Evolutionary conservation across 2,329 filamentous ascomycete genomes (phyloP), one percentile per base, ranked within the genome.

Genomic region (Karstenula rhodostoma): DNA sequence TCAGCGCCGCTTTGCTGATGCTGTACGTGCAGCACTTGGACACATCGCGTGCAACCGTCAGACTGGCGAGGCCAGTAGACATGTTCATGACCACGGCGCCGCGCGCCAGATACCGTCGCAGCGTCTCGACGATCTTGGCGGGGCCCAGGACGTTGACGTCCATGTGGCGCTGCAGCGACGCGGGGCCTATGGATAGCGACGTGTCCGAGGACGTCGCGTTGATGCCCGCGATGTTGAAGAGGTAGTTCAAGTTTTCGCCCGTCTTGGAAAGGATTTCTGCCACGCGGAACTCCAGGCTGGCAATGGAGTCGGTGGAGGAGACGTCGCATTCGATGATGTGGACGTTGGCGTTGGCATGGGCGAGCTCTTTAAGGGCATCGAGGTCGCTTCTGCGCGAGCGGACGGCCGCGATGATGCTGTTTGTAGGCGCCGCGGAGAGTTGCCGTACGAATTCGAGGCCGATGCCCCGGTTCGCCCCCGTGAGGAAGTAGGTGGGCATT

Each of bases 101-200:
- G 0, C 68, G 47, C 6, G 71, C 70, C 0, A 79, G 61, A n/a
- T 76, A 70, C 29, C 61, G 65, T 13, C 63, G 56, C 0, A 84
- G 62, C 1, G 74, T 73, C 65, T 83, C 74, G 0, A 82, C 76
- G 7, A 79, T 75, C 58, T 81, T 81, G 1, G 82, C 81, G 0
- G 82, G 82, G 0, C 82, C 83, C 19, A 83, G 57, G 3, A 84
- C 81, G 57, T 85, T 84, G 63, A 78, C 70, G 27, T 74, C 69
- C 52, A 85, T 78, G 51, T 82, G 78, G n/a, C 75, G 66, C 2
- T 73, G 43, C 29, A 84, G 64, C 1, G 73, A 76, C 0, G 73
- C 70, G 0, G 77, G 65, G 10, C 76, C 75, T 1, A 84, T 74
- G 0, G 71, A 75, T 19, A 83, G 66, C 23, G 75, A 77, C 17